A percentile compares a stretch with the other conserved stretches of the same genome.
phyloP scores from a whole-genome alignment of 2,329 filamentous ascomycete genomes.

The Huntiella abstrusa region DNA sequence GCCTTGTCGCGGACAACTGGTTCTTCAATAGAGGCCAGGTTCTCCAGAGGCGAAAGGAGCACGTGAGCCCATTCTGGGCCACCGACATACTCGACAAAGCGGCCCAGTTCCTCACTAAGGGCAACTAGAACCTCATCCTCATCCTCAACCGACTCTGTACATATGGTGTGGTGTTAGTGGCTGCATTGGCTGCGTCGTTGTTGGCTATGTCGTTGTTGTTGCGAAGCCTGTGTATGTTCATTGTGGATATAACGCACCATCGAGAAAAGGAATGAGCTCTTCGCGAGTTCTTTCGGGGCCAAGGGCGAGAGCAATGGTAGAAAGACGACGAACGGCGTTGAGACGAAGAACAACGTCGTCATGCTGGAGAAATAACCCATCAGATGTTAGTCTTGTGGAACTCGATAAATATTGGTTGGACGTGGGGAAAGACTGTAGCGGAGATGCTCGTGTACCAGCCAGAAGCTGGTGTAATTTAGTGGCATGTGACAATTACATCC shows the following conservation, averaged over 20 bases:
- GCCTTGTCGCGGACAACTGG: conserved; percentile 97
- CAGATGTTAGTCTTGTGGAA: neutral
- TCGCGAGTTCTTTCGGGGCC: conserved; percentile 93
- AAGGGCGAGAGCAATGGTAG: conserved; percentile 90
- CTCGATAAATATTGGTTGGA: neutral
- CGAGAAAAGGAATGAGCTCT: conserved; percentile 95
- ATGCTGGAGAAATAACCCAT: conserved; percentile 39
- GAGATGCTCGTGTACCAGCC: too few species aligned
- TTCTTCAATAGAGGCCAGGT: conserved; percentile 95
- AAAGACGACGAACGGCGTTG: conserved; percentile 95
- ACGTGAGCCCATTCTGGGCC: conserved; percentile 88
- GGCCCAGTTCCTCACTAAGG: conserved; percentile 87
- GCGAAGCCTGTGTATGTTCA: conserved; percentile 11
- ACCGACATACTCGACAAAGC: conserved; percentile 94
- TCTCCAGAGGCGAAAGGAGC: conserved; percentile 89
- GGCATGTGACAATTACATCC: too few species aligned
- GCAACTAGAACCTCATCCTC: conserved; percentile 97
- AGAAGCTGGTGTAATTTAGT: too few species aligned
- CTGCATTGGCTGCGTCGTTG: neutral
- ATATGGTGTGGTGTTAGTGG: neutral
- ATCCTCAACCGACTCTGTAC: conserved; percentile 87
- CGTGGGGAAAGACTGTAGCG: too few species aligned
- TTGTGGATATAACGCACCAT: conserved; percentile 46
- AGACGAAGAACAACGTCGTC: conserved; percentile 95
- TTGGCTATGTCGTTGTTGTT: conserved; percentile 10